Percentiles rank a stretch among this genome's conserved stretches.
Conservation (phyloP, 2,329 filamentous ascomycete genomes). For the Pleurostoma richardsiae region DNA sequence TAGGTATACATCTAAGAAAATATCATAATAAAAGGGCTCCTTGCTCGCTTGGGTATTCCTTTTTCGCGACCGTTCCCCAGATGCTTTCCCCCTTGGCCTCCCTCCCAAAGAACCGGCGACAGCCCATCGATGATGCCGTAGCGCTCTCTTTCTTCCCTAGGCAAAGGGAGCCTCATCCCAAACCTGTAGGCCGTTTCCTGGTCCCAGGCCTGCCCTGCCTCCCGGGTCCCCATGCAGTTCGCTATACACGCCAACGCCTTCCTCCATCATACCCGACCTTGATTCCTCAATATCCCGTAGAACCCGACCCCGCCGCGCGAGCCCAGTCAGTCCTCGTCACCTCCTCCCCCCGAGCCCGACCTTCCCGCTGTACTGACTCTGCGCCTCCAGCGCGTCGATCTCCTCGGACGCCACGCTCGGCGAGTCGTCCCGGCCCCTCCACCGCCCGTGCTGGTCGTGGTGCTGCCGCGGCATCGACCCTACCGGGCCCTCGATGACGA, state of each 20-base stretch:
- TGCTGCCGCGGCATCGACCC: slow-evolving; percentile 7
- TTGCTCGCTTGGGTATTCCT: no score
- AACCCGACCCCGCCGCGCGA: neutral
- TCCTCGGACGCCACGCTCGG: slow-evolving; percentile 16
- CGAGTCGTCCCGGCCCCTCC: slow-evolving; percentile 12
- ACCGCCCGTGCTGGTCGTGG: neutral
- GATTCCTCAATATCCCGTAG: no score
- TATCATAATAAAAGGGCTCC: no score
- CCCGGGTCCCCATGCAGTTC: neutral
- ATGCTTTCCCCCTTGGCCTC: no score
- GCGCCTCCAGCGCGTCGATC: slow-evolving; percentile 13
- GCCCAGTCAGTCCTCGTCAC: neutral
- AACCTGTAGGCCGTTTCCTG: neutral
- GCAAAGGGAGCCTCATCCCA: neutral
- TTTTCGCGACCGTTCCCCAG: no score
- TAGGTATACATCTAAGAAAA: no score
- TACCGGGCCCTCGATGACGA: slow-evolving; percentile 25
- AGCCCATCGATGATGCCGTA: no score
- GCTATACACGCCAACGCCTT: no score
- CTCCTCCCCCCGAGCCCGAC: slow-evolving; percentile 7
- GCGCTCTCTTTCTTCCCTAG: no score
- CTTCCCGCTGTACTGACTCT: slow-evolving; percentile 13
- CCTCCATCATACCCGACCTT: no score
- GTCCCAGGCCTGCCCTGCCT: neutral
- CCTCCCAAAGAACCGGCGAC: no score